Evolutionary conservation across 257 asterid genomes (phyloP).

Genomic region (Fraxinus americana): DNA sequence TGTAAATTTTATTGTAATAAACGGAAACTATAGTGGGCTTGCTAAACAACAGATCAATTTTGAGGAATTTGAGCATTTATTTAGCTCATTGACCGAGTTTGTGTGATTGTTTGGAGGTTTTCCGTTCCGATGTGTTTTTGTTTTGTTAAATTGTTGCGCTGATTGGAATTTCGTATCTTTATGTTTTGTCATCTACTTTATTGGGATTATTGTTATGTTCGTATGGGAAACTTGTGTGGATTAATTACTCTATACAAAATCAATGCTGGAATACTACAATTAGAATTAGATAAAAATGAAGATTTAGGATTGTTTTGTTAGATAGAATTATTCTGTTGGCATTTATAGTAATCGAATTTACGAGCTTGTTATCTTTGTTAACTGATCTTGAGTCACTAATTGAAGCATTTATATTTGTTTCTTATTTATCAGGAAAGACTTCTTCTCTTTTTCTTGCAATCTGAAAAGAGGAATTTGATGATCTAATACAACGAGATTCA

Average conservation of each 20-base stretch:
- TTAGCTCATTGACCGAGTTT: neutral
- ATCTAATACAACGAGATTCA: too few relatives aligned
- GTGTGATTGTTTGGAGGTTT: constrained; percentile 3
- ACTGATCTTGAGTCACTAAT: neutral
- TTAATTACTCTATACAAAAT: neutral
- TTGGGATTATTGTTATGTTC: neutral
- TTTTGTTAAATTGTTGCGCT: neutral
- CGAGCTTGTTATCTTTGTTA: constrained; percentile 1
- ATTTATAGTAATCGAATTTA: neutral
- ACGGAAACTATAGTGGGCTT: too few relatives aligned
- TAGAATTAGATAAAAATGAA: neutral
- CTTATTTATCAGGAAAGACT: too few relatives aligned
- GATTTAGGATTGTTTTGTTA: constrained; percentile 1
- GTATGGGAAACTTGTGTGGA: neutral
- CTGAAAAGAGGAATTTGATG: too few relatives aligned
- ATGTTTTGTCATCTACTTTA: neutral
- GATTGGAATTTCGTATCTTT: neutral
- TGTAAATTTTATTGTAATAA: too few relatives aligned
- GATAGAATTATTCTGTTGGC: neutral
- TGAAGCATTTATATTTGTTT: too few relatives aligned
- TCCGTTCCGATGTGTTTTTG: constrained; percentile 3
- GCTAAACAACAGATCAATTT: too few relatives aligned
- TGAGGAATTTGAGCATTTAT: constrained; percentile 11
- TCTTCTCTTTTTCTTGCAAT: too few relatives aligned
- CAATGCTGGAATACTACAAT: neutral